A percentile compares a stretch with the other conserved stretches of the same genome.
Conservation (phyloP, 139 green algal species). For the Ostreobium quekettii region DNA sequence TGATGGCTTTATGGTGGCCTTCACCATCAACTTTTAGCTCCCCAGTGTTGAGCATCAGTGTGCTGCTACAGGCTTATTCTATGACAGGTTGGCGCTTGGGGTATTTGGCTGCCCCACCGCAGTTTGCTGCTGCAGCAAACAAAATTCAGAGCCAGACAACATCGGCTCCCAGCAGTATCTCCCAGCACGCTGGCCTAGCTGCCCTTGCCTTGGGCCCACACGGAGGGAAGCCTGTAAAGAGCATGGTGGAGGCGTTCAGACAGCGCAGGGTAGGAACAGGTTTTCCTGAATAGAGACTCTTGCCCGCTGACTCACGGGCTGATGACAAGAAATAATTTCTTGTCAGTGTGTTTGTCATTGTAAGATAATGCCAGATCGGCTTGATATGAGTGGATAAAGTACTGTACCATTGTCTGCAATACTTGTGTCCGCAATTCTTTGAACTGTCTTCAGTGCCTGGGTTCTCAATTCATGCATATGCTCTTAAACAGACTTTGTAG, state of each 20-base stretch:
- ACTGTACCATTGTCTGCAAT: no score
- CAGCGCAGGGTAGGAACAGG: constrained; percentile 39
- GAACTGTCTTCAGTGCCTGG: no score
- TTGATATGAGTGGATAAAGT: no score
- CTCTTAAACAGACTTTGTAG: no score
- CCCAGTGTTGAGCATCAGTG: not conserved
- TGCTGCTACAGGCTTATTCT: constrained; percentile 49
- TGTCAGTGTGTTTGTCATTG: constrained; percentile 1
- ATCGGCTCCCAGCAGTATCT: constrained; percentile 54
- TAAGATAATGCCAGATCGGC: no score
- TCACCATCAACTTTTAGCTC: not conserved
- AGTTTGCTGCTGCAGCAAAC: constrained; percentile 67
- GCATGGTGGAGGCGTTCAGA: constrained; percentile 82
- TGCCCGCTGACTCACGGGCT: no score
- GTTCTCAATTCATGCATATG: no score
- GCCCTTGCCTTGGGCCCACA: constrained; percentile 69
- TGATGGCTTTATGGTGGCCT: no score
- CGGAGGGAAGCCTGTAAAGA: constrained; percentile 58
- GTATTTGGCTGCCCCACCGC: constrained; percentile 83
- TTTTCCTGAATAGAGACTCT: no score
- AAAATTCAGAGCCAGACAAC: constrained; percentile 90
- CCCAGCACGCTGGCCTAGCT: constrained; percentile 79
- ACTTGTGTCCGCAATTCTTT: not conserved
- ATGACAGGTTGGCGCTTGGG: constrained; percentile 76
- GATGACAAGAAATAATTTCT: no score